A percentile compares a stretch with the other conserved stretches of the same genome.
Conservation (phyloP, 441 rosid genomes). For the Corymbia citriodora region DNA sequence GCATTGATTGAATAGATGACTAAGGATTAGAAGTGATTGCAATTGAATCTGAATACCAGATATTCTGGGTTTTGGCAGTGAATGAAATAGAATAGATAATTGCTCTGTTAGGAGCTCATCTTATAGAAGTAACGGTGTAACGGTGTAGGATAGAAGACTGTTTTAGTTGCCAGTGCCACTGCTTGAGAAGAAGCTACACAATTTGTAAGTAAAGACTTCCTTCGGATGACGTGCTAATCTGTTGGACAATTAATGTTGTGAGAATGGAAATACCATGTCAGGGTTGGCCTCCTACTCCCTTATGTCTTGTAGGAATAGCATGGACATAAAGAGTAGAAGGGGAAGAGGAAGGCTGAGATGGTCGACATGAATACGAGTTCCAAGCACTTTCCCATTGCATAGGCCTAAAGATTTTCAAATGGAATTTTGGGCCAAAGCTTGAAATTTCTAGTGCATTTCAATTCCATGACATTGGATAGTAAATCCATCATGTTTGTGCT, state of each 20-base stretch:
- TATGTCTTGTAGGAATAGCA: not conserved
- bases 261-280: not conserved
- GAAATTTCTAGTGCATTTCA: not conserved
- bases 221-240: not conserved
- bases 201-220: not conserved
- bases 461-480: not conserved
- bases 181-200: not conserved
- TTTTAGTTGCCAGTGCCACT: not conserved
- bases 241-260: not conserved
- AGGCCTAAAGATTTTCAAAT: not conserved
- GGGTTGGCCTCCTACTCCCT: not conserved
- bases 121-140: not conserved
- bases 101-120: not conserved
- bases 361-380: not conserved
- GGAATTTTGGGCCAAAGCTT: not conserved
- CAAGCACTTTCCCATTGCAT: not conserved
- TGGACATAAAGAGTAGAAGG: not conserved
- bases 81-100: not conserved
- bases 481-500: not conserved
- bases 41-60: not conserved
- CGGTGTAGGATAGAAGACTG: not conserved
- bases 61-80: not conserved
- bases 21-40: not conserved
- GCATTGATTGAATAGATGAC: not conserved
- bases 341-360: not conserved